A percentile compares a stretch with the other conserved stretches of the same genome.
Conservation (phyloP, 2,329 filamentous ascomycete genomes). For the Neurospora crassa region DNA sequence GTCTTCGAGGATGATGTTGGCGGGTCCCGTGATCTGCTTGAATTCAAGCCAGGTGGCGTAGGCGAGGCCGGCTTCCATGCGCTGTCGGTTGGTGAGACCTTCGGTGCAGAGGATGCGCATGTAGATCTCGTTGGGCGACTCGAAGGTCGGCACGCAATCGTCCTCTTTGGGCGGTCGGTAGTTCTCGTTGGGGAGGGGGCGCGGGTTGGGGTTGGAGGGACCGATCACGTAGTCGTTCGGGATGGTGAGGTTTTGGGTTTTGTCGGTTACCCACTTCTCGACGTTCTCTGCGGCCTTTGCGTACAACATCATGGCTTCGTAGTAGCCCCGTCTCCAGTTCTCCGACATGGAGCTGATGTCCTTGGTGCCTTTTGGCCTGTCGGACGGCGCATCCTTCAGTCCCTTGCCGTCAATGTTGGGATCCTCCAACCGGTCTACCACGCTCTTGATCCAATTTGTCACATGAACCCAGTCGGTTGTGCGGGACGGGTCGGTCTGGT, state of each 20-base stretch:
- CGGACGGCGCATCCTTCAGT: conserved; percentile 45
- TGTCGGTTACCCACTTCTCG: conserved; percentile 69
- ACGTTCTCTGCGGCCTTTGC: conserved; percentile 71
- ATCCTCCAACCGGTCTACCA: conserved; percentile 62
- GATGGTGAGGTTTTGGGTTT: conserved; percentile 51
- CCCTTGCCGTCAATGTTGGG: conserved; percentile 57
- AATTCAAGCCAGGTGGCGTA: conserved; percentile 82
- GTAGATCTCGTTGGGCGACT: conserved; percentile 67
- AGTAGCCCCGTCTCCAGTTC: conserved; percentile 79
- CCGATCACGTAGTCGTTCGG: conserved; percentile 67
- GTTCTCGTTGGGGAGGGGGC: conserved; percentile 57
- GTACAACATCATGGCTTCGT: conserved; percentile 67
- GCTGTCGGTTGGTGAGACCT: conserved; percentile 71
- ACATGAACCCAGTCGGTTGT: conserved; percentile 60
- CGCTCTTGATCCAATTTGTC: conserved; percentile 47
- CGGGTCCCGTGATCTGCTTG: conserved; percentile 55
- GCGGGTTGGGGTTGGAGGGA: conserved; percentile 73
- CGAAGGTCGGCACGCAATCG: conserved; percentile 61
- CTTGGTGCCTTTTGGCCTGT: conserved; percentile 36
- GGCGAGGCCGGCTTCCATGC: conserved; percentile 69
- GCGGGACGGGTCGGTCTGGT: conserved; percentile 41
- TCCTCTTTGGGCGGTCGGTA: conserved; percentile 60
- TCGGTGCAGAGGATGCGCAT: conserved; percentile 70
- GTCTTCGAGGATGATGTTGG: conserved; percentile 64
- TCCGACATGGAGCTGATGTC: conserved; percentile 71